Percentiles rank a stretch among this genome's conserved stretches.
phyloP scores from a whole-genome alignment of 306 rosid genomes.

The Citrullus amarus region DNA sequence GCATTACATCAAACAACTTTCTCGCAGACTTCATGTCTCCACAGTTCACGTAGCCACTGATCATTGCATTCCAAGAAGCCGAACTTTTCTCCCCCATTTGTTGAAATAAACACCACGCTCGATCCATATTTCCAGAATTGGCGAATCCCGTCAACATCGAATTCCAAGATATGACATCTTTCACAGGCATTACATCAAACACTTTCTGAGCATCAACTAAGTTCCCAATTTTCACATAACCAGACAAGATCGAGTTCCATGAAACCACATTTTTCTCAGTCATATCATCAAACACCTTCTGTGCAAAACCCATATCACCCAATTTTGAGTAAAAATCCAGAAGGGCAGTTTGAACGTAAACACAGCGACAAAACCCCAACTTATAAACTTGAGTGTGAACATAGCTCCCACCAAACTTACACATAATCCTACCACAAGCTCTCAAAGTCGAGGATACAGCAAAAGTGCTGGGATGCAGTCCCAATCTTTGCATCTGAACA shows the following conservation, averaged over 20 bases:
- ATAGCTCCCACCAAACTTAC: constrained; percentile 23
- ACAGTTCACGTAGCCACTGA: constrained; percentile 41
- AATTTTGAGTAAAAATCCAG: constrained; percentile 45
- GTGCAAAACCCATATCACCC: constrained; percentile 37
- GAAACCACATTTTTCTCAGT: constrained; percentile 51
- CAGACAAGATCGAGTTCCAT: constrained; percentile 65
- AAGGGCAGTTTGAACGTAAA: constrained; percentile 61
- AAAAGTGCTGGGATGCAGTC: constrained; percentile 40
- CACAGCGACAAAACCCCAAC: constrained; percentile 40
- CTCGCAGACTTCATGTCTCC: constrained; percentile 37
- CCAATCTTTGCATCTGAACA: constrained; percentile 44
- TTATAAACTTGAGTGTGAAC: constrained; percentile 57
- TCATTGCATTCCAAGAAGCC: constrained; percentile 66
- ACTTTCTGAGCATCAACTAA: constrained; percentile 32
- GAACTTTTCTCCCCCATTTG: constrained; percentile 44
- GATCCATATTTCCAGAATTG: constrained; percentile 37
- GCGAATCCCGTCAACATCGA: constrained; percentile 56
- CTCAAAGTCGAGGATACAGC: constrained; percentile 57
- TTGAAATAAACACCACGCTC: constrained; percentile 38
- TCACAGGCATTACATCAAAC: constrained; percentile 44
- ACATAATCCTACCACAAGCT: constrained; percentile 45
- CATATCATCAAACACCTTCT: constrained; percentile 53
- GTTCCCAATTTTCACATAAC: constrained; percentile 42
- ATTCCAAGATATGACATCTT: constrained; percentile 67
- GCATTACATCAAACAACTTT: constrained; percentile 40